Conservation (phyloP, 257 asterid species). For the Solanum appendiculatum region DNA sequence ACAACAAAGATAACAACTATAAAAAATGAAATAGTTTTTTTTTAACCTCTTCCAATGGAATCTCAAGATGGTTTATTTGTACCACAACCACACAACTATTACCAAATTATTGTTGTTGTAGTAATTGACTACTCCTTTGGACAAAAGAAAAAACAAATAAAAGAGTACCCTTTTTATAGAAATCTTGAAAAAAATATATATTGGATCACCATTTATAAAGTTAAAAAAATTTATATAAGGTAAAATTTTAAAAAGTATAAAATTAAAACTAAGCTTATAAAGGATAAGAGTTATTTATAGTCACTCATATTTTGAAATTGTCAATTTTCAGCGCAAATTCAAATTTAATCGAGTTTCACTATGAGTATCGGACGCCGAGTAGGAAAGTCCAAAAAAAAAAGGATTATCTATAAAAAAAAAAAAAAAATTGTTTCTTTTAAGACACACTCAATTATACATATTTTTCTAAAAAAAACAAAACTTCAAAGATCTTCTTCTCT, state of each 20-base stretch:
- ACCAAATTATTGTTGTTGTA: background rate
- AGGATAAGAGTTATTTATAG: background rate
- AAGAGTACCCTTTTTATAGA: background rate
- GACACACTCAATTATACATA: background rate
- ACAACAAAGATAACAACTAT: background rate
- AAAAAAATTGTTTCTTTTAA: background rate
- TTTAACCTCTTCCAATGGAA: background rate
- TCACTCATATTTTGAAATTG: background rate
- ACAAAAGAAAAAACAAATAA: background rate
- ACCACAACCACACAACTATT: background rate
- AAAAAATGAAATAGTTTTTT: background rate
- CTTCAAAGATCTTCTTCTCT: background rate
- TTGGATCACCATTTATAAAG: background rate
- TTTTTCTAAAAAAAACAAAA: background rate
- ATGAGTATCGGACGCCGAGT: fast-evolving
- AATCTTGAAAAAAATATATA: background rate
- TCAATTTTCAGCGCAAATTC: fast-evolving
- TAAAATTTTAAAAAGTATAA: background rate
- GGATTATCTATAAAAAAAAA: fast-evolving
- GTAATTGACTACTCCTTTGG: background rate
- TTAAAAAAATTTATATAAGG: background rate
- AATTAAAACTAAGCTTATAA: background rate
- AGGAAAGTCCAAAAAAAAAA: fast-evolving
- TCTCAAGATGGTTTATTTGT: background rate
- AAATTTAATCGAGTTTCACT: too few relatives aligned